Evolutionary conservation across 495 filamentous ascomycete species (phyloP).

Genomic region (Pyronema domesticum): DNA sequence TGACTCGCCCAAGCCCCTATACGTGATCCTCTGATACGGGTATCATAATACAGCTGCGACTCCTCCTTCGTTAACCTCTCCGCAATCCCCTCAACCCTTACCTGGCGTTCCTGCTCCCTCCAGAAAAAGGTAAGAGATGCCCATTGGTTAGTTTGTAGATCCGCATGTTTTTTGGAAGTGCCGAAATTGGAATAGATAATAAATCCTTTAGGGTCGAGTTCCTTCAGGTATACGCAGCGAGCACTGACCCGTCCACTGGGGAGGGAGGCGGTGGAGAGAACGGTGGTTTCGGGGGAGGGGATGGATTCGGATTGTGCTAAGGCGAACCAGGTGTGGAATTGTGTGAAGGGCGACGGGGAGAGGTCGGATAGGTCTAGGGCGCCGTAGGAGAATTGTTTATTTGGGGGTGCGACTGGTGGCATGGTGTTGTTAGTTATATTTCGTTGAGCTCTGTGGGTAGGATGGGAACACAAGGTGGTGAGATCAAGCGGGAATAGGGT

Average conservation of each 20-base stretch:
- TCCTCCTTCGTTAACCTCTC: conserved; percentile 52
- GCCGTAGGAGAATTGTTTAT: conserved; percentile 44
- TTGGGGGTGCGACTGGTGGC: conserved; percentile 31
- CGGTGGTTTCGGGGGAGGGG: conserved; percentile 57
- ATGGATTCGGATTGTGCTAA: conserved; percentile 42
- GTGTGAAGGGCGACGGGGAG: conserved; percentile 40
- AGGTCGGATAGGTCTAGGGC: conserved; percentile 38
- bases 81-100: conserved; percentile 60
- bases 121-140: conserved; percentile 64
- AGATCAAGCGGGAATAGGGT: background rate
- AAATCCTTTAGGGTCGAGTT: conserved; percentile 61
- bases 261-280: conserved; percentile 66
- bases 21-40: conserved; percentile 40
- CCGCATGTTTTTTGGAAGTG: conserved; percentile 49
- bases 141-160: conserved; percentile 46
- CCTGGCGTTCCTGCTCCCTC: conserved; percentile 60
- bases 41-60: conserved; percentile 76
- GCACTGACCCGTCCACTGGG: conserved; percentile 71
- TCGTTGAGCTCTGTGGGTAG: no score
- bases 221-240: conserved; percentile 82
- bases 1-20: conserved; percentile 87
- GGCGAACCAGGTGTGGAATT: conserved; percentile 79
- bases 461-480: background rate
- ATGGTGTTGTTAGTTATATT: conserved; percentile 19
- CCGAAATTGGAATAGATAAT: conserved; percentile 88